Conservation (phyloP, 805 yeast genomes). For the Yarrowia porcina region DNA sequence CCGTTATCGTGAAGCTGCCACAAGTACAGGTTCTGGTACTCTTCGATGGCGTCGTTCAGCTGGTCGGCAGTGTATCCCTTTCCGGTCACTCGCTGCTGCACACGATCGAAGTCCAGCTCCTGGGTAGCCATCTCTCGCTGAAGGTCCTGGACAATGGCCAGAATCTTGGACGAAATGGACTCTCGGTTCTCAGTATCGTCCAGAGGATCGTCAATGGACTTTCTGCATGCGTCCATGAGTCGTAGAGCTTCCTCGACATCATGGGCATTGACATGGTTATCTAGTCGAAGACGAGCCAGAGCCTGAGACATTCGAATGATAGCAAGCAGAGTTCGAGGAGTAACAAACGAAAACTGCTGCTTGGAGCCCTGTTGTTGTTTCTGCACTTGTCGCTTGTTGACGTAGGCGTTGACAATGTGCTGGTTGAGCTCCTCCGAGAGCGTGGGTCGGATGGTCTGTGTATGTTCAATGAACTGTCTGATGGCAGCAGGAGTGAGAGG, state of each 20-base stretch:
- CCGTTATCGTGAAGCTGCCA: conserved; percentile 26
- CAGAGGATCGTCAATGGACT: conserved; percentile 56
- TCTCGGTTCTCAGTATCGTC: conserved; percentile 66
- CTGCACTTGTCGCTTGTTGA: conserved; percentile 88
- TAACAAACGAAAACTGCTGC: conserved; percentile 81
- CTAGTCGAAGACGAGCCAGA: conserved; percentile 82
- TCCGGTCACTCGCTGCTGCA: conserved; percentile 55
- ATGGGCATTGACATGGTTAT: conserved; percentile 60
- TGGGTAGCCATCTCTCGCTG: conserved; percentile 31
- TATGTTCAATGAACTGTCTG: conserved; percentile 83
- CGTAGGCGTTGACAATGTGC: conserved; percentile 79
- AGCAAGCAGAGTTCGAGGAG: conserved; percentile 92
- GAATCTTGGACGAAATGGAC: conserved; percentile 64
- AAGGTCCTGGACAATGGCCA: conserved; percentile 58
- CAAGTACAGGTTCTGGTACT: conserved; percentile 45
- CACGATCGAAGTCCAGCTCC: conserved; percentile 40
- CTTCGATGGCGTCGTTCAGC: conserved; percentile 68
- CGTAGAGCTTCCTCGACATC: conserved; percentile 97
- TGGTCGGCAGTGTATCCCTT: conserved; percentile 83
- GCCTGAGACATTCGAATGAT: conserved; percentile 93
- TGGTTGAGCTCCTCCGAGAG: conserved; percentile 82
- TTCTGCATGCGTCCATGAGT: conserved; percentile 79
- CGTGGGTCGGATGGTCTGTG: conserved; percentile 79
- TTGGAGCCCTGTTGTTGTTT: conserved; percentile 68
- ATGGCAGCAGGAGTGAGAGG: conserved; percentile 77